Evolutionary conservation across 768 basidiomycete genomes (phyloP), one percentile per base, ranked within the genome.

Genomic region (Mycena galericulata): DNA sequence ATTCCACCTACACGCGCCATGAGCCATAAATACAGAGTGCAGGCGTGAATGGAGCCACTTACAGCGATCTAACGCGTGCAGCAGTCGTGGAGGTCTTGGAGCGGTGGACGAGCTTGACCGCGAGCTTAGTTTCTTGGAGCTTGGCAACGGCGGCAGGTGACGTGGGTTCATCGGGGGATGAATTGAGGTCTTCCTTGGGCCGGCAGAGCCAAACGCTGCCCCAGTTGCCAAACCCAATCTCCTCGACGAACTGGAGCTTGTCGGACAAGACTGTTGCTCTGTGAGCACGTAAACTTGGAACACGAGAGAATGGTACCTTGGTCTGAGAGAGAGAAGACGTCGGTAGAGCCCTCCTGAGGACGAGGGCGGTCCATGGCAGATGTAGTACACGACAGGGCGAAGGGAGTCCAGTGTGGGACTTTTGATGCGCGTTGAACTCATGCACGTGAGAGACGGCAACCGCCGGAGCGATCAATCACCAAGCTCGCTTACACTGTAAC

Each of bases 31-130:
- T 32, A 47, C 40, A 60, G 14, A 36, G 43, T 30, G 17, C n/a
- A 15, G 36, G 47, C 61, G 63, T 50, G 50, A 59, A 46, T 24
- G 27, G 22, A 56, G 54, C 27, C 1, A 83, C 91, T 68, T 75
- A 98, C 89, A 99, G 83, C 49, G 96, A 96, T 75, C 91, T 85
- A 63, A 99, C 93, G 58, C 97, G 88, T 18, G 96, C 95, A 6
- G 95, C 93, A 0, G 94, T 95, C 14, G 95, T 94, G 32, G 92
- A 86, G 15, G 92, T 90, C 75, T 90, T 91, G 76, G 92, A 92
- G 47, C 97, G 85, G 76, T 96, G 95, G 0, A 99, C 97, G 41
- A 99, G 88, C 82, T 99, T 99, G 74, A 96, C 92, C 2, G 97
- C 97, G 43, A 97, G 86, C 75, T 90, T 90, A 72, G 82, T 84